Percentiles rank a stretch among this genome's conserved stretches.
Evolutionary conservation across 2,329 filamentous ascomycete species (phyloP).

Genomic region (Colletotrichum sp.): DNA sequence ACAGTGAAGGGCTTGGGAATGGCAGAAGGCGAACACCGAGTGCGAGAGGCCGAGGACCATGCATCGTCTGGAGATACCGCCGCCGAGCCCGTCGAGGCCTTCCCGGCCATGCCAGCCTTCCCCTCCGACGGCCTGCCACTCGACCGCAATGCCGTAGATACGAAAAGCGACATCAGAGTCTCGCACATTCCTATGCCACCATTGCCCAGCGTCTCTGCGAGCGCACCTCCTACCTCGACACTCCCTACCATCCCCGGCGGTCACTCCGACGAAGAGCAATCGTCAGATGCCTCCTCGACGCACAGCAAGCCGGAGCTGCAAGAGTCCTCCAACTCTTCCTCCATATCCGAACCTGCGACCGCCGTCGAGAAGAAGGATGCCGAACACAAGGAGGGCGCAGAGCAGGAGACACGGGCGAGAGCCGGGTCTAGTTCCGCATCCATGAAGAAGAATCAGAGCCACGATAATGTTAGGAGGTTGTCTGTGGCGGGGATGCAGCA

Average conservation of each 20-base stretch:
- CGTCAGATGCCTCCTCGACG: conserved; percentile 16
- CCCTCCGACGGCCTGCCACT: neutral
- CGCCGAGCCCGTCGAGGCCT: conserved; percentile 6
- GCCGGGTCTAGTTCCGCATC: conserved; percentile 15
- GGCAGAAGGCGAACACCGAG: neutral
- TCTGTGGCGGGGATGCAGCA: conserved; percentile 65
- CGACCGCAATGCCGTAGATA: neutral
- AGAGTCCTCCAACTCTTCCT: conserved; percentile 3
- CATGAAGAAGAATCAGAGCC: conserved; percentile 31
- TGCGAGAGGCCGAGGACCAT: conserved; percentile 6
- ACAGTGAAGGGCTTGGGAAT: conserved; percentile 18
- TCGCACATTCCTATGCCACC: conserved; percentile 17
- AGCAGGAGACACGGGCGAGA: neutral
- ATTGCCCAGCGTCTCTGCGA: conserved; percentile 5
- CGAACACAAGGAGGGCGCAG: neutral
- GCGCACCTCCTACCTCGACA: conserved; percentile 19
- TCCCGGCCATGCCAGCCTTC: conserved; percentile 10
- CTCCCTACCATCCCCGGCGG: conserved; percentile 19
- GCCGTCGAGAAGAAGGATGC: neutral
- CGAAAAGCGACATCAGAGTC: conserved; percentile 10
- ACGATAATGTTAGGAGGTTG: conserved; percentile 55
- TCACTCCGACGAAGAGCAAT: conserved; percentile 19
- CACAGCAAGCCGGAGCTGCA: conserved; percentile 11
- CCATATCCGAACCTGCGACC: conserved; percentile 11
- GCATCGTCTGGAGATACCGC: neutral